These are phyloP conservation scores for Saururus chinensis DNA, from an alignment of 164 flowering plant genomes.

Conservation along the genomic window DNA sequence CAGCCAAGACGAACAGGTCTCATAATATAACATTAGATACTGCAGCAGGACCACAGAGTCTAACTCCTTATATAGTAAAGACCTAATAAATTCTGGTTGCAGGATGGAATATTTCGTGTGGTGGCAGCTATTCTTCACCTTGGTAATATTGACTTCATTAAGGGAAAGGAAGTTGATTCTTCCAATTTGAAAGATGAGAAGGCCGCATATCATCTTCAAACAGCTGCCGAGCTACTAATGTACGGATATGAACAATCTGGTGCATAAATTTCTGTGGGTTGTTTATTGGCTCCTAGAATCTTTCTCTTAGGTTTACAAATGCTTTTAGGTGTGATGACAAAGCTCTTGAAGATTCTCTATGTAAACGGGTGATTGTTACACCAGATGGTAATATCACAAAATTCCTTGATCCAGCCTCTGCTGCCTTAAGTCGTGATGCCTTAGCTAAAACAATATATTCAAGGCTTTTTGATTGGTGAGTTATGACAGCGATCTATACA, in stretches of 20 bases:
- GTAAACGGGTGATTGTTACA: conserved; percentile 77
- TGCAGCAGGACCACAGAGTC: background rate
- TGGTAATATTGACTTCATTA: conserved; percentile 60
- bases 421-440: conserved; percentile 61
- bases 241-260: conserved; percentile 13
- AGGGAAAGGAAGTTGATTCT: conserved; percentile 71
- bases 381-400: conserved; percentile 76
- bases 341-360: conserved; percentile 61
- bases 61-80: no score
- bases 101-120: conserved; percentile 81
- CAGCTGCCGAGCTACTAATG: conserved; percentile 75
- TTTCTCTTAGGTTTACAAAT: background rate
- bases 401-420: conserved; percentile 58
- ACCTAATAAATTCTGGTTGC: conserved; percentile 3
- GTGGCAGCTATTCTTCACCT: conserved; percentile 85
- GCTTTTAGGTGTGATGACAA: conserved; percentile 55
- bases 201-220: conserved; percentile 53
- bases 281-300: background rate
- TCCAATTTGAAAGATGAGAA: conserved; percentile 62
- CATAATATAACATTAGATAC: background rate
- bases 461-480: conserved; percentile 76
- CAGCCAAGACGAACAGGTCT: conserved; percentile 70
- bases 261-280: background rate
- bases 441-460: conserved; percentile 76
- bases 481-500: background rate